Evolutionary conservation across 2,329 filamentous ascomycete species (phyloP), one percentile per base, ranked within the genome.

Genomic region (Aotearoamyces nothofagi): DNA sequence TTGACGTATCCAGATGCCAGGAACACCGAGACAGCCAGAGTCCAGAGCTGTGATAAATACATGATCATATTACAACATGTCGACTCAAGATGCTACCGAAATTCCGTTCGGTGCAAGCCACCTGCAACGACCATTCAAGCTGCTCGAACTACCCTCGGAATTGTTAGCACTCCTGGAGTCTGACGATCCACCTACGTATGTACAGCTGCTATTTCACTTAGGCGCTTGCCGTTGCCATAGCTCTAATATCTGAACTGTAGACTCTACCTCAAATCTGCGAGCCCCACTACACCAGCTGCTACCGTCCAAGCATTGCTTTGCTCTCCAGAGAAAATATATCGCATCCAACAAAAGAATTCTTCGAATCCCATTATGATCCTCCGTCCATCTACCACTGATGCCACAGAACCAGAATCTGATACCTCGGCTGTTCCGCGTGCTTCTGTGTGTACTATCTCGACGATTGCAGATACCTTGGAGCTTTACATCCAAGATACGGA

Each of bases 281-380:
- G 15, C 13, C 26, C 39, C 19, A 20, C 34, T 3, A 43, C 39
- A 5, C 30, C 30, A 6, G 36, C 40, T 5, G 35, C 33, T 12
- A 53, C 61, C 13, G 51, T 57, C n/a, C 56, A 57, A 9, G 68
- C 69, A 15, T 45, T 72, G 23, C 58, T 76, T 30, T 61, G 54
- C 39, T 59, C 61, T 1, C 59, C 58, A 3, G 49, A 54, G 30
- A 63, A 60, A 39, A 63, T 60, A 10, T 77, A 72, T 51, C 58
- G 59, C 5, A 57, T 77, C 26, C 66, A 66, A 16, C 71, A 76
- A 43, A 76, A 76, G 46, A 76, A 75, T 46, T 75, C 71, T 0
- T 77, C 71, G 25, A 77, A 77, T 44, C 63, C 66, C n/a, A 56
- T 77, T 26, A 64, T 75, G 41, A 47, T 77, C 3, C 53, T 76